Conservation (phyloP, 331 rosid species). For the Malus hybrid region DNA sequence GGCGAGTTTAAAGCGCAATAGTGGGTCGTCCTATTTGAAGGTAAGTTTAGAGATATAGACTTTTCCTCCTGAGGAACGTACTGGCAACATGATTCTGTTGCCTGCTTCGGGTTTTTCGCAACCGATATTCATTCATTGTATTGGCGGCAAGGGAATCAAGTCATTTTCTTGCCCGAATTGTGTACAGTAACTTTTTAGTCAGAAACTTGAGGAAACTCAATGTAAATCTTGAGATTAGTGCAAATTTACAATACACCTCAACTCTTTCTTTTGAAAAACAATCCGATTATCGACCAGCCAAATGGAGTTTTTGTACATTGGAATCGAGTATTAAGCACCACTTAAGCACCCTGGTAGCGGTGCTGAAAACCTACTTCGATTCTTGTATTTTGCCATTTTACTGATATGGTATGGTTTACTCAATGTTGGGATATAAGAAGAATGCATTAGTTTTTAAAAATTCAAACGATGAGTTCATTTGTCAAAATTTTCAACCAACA, state of each 20-base stretch:
- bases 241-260: constrained; percentile 1
- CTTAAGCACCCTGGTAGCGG: too few species aligned
- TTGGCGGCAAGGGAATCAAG: not conserved
- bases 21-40: not conserved
- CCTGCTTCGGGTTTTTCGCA: not conserved
- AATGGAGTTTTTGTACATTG: not conserved
- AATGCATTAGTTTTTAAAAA: too few species aligned
- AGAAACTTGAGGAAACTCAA: constrained; percentile 12
- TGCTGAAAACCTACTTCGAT: too few species aligned
- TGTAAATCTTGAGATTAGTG: constrained; percentile 19
- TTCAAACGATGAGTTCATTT: not conserved
- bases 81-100: constrained; percentile 11
- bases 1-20: constrained; percentile 43
- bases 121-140: not conserved
- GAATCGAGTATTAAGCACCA: not conserved
- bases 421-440: not conserved
- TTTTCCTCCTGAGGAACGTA: too few species aligned
- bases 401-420: not conserved
- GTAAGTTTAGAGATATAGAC: too few species aligned
- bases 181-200: constrained; percentile 14
- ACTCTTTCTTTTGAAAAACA: too few species aligned
- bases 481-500: not conserved
- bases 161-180: constrained; percentile 6
- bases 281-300: too few species aligned
- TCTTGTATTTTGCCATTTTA: not conserved